A percentile compares a stretch with the other conserved stretches of the same genome.
These are phyloP conservation scores for Ustilago shanxiensis DNA, from an alignment of 1,284 basidiomycete species.

Conservation along the genomic window DNA sequence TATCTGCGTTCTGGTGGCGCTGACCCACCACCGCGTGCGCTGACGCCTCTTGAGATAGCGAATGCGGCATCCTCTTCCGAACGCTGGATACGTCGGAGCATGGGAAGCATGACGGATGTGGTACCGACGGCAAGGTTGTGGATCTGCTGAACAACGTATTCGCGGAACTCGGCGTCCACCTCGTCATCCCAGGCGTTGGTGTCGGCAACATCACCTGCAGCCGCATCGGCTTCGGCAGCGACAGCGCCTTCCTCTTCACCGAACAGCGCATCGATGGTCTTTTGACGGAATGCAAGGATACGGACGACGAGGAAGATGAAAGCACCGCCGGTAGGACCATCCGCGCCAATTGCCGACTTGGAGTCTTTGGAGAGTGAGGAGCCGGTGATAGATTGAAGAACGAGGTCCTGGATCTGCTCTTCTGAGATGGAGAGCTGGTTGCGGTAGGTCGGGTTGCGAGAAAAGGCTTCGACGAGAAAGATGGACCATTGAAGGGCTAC, in stretches of 20 bases:
- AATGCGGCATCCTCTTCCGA: slow-evolving; percentile 68
- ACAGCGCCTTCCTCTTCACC: slow-evolving; percentile 74
- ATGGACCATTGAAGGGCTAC: slow-evolving; percentile 88
- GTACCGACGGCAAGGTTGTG: slow-evolving; percentile 56
- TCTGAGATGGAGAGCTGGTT: slow-evolving; percentile 58
- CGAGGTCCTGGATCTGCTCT: slow-evolving; percentile 58
- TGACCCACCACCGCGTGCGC: slow-evolving; percentile 23
- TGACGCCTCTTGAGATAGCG: slow-evolving; percentile 45
- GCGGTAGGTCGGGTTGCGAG: slow-evolving; percentile 52
- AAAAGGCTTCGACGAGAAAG: slow-evolving; percentile 70
- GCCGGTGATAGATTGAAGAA: slow-evolving; percentile 53
- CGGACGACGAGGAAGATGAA: slow-evolving; percentile 79
- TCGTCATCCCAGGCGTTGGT: slow-evolving; percentile 70
- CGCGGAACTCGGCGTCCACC: slow-evolving; percentile 63
- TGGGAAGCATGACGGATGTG: slow-evolving; percentile 60
- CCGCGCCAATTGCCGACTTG: slow-evolving; percentile 77
- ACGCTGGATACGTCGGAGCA: slow-evolving; percentile 67
- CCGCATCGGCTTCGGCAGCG: slow-evolving; percentile 52
- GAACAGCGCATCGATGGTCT: slow-evolving; percentile 70
- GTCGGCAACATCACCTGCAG: slow-evolving; percentile 55
- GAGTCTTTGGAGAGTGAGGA: slow-evolving; percentile 73
- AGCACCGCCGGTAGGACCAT: slow-evolving; percentile 83
- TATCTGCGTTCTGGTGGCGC: slow-evolving; percentile 65
- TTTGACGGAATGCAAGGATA: slow-evolving; percentile 69
- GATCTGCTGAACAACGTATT: slow-evolving; percentile 65